Base-by-base conservation (phyloP, 768 basidiomycete species). In the Trametes elegans region DNA sequence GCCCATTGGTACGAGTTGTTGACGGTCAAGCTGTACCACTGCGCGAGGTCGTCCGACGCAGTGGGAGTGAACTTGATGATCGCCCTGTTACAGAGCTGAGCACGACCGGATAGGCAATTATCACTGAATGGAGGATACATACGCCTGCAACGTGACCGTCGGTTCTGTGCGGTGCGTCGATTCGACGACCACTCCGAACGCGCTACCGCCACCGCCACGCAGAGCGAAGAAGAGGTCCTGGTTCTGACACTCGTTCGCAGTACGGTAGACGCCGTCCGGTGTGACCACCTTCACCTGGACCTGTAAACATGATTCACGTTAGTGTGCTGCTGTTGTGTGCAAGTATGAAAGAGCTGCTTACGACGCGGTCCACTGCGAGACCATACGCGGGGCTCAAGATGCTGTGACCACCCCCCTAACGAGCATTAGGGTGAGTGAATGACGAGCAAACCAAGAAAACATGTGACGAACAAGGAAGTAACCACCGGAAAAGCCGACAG, bases 211-310 rank as follows among this genome's bases (percentile, higher is more conserved):
- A 0, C 76, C 76, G 10, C 78, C 78, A 10, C 74, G 65, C 14
- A 83, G 73, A 11, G 80, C 81, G 53, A 74, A 83, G 67, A 81
- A 82, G 0, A 82, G 71, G 66, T 82, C 80, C 49, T 70, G 53
- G 54, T 81, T 78, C 60, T 81, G 66, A 35, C 69, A 72, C 19
- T 70, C 73, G 64, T 80, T 82, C 3, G 69, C 80, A 1, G 70
- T 71, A 26, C 76, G 72, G 57, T 68, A 67, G 23, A 68, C 54
- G 0, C 81, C 82, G 62, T 80, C 78, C 0, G 82, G 79, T 2
- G 80, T 81, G 7, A 83, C 80, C 4, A 83, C 66, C 55, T 77
- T 78, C 64, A 74, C 77, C 64, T 84, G 69, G 3, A 81, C 70
- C 67, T 69, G 40, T 2, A 7, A n/a, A n/a, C n/a, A n/a, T n/a